Evolutionary conservation across 139 green algal genomes (phyloP).

Genomic region (Chlorella sp.): DNA sequence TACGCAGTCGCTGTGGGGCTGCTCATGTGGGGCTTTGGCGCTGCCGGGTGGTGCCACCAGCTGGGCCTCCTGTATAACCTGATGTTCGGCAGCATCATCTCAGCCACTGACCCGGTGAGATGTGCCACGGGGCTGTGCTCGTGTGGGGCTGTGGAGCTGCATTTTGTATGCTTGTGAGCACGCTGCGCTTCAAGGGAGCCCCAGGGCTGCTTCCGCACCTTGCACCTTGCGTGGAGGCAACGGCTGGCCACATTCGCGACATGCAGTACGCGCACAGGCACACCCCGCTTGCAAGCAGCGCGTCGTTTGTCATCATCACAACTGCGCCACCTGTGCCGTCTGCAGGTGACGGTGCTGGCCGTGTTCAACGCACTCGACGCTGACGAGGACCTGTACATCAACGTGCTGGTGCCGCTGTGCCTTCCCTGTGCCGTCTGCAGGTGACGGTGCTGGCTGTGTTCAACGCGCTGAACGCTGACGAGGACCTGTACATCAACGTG

Average conservation of each 20-base stretch:
- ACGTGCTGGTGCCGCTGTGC: conserved; percentile 1
- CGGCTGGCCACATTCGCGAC: too few species aligned
- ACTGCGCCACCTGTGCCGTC: neutral
- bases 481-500: conserved; percentile 74
- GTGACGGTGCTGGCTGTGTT: conserved; percentile 59
- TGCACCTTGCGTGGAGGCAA: too few species aligned
- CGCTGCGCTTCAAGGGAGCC: too few species aligned
- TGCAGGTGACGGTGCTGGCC: conserved; percentile 52
- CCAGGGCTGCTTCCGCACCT: too few species aligned
- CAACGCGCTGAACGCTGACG: conserved; percentile 36
- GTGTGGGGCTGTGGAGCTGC: too few species aligned
- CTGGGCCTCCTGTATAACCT: conserved; percentile 36
- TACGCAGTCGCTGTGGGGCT: conserved; percentile 37
- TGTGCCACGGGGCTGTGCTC: too few species aligned
- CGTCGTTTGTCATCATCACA: too few species aligned
- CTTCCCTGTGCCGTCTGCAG: conserved; percentile 10
- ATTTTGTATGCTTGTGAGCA: too few species aligned
- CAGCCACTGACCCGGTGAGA: conserved; percentile 50
- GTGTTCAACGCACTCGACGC: conserved; percentile 47
- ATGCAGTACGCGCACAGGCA: too few species aligned
- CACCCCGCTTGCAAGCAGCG: too few species aligned
- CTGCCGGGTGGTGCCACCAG: conserved; percentile 23
- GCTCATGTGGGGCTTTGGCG: conserved; percentile 41
- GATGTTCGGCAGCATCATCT: conserved; percentile 48
- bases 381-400: conserved; percentile 66